Percentiles rank a stretch among this genome's conserved stretches.
Conservation (phyloP, 768 basidiomycete genomes). For the Heimioporus sp. region DNA sequence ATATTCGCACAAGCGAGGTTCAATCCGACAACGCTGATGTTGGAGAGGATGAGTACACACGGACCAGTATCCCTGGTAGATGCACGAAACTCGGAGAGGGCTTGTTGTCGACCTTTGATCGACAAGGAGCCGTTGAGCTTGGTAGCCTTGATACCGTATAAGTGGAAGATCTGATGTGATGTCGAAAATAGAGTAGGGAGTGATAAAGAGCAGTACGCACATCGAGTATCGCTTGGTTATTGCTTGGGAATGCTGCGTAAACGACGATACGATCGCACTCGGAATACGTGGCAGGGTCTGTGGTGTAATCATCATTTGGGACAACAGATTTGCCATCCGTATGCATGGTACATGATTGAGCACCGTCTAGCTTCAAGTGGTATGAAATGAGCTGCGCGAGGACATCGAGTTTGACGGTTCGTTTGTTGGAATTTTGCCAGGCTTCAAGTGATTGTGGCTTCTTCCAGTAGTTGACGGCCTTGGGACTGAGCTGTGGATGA, state of each 20-base stretch:
- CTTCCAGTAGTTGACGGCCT: neutral
- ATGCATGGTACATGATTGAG: neutral
- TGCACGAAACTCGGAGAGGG: neutral
- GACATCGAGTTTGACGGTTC: slow-evolving; percentile 6
- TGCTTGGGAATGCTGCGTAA: slow-evolving; percentile 8
- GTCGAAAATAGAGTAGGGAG: no score
- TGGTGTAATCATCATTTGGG: no score
- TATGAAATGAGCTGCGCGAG: neutral
- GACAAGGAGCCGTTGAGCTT: slow-evolving; percentile 8
- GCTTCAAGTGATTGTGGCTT: neutral
- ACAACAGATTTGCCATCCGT: neutral
- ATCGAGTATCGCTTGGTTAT: neutral
- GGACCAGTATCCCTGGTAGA: neutral
- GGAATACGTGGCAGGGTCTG: neutral
- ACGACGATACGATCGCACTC: slow-evolving; percentile 12
- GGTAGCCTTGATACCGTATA: slow-evolving; percentile 1
- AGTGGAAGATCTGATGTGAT: slow-evolving; percentile 3
- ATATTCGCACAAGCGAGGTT: slow-evolving; percentile 17
- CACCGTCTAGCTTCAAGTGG: neutral
- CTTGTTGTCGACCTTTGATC: neutral
- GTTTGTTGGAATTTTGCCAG: neutral
- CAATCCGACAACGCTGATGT: slow-evolving; percentile 9
- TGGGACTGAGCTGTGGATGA: neutral
- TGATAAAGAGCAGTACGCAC: neutral
- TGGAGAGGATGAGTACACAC: slow-evolving; percentile 13